These are phyloP conservation scores for Plantago major DNA, from an alignment of 257 asterid genomes.

Conservation along the genomic window DNA sequence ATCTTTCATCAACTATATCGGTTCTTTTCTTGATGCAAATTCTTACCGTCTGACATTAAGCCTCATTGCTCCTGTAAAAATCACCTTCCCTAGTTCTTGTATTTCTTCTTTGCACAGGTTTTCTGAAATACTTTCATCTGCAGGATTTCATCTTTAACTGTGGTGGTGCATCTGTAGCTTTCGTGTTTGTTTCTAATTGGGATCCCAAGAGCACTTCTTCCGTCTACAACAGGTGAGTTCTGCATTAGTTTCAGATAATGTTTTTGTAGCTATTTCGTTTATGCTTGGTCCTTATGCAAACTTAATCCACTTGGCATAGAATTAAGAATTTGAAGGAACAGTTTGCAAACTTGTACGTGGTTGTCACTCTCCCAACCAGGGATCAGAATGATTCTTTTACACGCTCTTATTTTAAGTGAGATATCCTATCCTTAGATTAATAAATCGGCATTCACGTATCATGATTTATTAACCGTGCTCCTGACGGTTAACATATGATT, in stretches of 20 bases:
- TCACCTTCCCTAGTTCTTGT: slow-evolving; percentile 16
- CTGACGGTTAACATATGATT: slow-evolving; percentile 16
- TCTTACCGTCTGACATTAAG: slow-evolving; percentile 60
- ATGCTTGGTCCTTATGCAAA: slow-evolving; percentile 2
- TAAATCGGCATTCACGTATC: slow-evolving; percentile 9
- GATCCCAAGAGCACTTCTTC: slow-evolving; percentile 31
- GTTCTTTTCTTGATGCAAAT: slow-evolving; percentile 67
- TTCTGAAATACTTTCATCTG: slow-evolving; percentile 23
- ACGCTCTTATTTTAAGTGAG: slow-evolving; percentile 80
- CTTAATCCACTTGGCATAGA: slow-evolving; percentile 37
- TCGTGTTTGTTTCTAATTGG: slow-evolving; percentile 72
- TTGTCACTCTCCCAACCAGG: slow-evolving; percentile 73
- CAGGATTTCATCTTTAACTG: slow-evolving; percentile 96
- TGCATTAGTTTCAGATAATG: background rate
- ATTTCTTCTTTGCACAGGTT: slow-evolving; percentile 7
- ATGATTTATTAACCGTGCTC: slow-evolving; percentile 18
- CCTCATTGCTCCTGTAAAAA: slow-evolving; percentile 74
- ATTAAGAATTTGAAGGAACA: slow-evolving; percentile 69
- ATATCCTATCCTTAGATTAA: slow-evolving; percentile 18
- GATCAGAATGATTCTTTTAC: slow-evolving; percentile 67
- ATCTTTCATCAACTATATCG: slow-evolving; percentile 75
- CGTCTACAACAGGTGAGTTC: slow-evolving; percentile 53
- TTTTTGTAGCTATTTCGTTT: background rate
- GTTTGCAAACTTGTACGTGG: slow-evolving; percentile 83
- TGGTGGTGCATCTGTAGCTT: slow-evolving; percentile 85